Evolutionary conservation across 129 eudicot species (phyloP), one percentile per base, ranked within the genome.

Genomic region (Cynara cardunculus): DNA sequence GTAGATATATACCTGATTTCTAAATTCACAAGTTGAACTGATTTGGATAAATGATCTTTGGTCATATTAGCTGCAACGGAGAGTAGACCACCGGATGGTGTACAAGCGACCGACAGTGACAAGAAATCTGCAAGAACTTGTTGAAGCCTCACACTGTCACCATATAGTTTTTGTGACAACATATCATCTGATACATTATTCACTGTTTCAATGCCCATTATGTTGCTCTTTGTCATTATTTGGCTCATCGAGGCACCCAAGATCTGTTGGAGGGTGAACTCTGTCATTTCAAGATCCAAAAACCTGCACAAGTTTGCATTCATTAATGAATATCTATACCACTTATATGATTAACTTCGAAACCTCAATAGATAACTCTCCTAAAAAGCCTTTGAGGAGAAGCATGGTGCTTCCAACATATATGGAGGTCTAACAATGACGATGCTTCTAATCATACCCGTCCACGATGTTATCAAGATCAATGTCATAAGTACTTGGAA

Each of bases 201-300:
- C 4, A 78, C 84, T 44, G 92, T 87, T 35, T 72, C 91, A 77
- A 94, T 88, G 41, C 91, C 91, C 91, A 90, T 92, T 75, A 75
- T 85, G 25, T 80, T 87, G 94, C 96, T 89, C 85, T 88, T 89
- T 71, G 91, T 78, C 94, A 95, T 90, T 8, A 89, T 87, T 87
- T 92, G 99, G 89, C 99, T 95, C 9, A 83, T 76, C 0, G 97
- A 83, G 39, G 99, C 97, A 78, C 91, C 87, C 84, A 90, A 80
- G 37, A 95, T 88, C n/a, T 90, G 90, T 6, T 88, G 90, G 37
- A 95, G 85, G 39, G 86, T 88, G 71, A 95, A 95, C 83, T 95
- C 99, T n/a, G 87, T 83, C 99, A 95, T 95, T 82, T 95, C 99
- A 49, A 95, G 89, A 76, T 95, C 93, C 91, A 90, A 82, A 85